Evolutionary conservation across 208 protist species (phyloP).

Genomic region (Tritrichomonas musculus): DNA sequence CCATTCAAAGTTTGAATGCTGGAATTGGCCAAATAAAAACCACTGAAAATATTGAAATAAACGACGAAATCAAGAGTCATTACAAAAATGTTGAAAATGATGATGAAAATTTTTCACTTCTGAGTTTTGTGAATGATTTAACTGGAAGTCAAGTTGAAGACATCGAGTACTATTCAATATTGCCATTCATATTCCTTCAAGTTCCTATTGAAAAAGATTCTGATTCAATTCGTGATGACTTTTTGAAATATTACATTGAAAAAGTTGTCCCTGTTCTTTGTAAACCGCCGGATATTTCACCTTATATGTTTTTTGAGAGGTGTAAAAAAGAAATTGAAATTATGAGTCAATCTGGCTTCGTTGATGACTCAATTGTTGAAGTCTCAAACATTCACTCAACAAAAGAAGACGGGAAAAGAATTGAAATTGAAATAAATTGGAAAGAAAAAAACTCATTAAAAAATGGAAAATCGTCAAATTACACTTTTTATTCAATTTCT

Average conservation of each 20-base stretch:
- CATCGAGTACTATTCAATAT: background rate
- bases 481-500: background rate
- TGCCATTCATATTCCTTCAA: background rate
- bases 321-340: background rate
- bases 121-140: too few relatives aligned
- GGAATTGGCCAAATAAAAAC: background rate
- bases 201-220: background rate
- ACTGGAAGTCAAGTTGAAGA: background rate
- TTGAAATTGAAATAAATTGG: background rate
- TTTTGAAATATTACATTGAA: background rate
- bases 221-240: background rate
- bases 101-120: background rate
- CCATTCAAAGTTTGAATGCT: background rate
- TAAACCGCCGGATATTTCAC: background rate
- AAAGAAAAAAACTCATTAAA: background rate
- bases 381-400: background rate
- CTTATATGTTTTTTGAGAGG: background rate
- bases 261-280: background rate
- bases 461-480: background rate
- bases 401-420: background rate
- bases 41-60: background rate
- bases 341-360: background rate
- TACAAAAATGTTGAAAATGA: background rate
- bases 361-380: background rate
- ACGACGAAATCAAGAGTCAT: background rate